phyloP scores from a whole-genome alignment of 1,139 yeast genomes.

The Lodderomyces jiufengensis region DNA sequence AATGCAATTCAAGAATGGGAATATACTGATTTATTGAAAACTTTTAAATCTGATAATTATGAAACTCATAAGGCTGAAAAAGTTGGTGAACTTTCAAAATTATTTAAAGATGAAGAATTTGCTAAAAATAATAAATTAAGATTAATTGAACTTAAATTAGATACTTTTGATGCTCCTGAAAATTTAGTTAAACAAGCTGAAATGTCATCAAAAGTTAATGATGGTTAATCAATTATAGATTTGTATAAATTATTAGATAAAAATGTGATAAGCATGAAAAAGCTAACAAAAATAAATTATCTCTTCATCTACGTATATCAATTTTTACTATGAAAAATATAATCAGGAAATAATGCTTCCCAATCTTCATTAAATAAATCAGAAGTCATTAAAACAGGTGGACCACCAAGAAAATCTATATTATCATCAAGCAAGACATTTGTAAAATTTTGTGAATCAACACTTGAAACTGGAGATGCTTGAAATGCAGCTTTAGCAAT shows the following conservation, averaged over 20 bases:
- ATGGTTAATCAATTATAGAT: conserved; percentile 2
- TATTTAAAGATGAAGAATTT: conserved; percentile 27
- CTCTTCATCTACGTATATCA: too few species aligned
- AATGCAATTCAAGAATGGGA: conserved; percentile 42
- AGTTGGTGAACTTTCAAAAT: conserved; percentile 23
- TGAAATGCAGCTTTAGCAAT: conserved; percentile 1
- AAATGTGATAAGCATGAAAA: too few species aligned
- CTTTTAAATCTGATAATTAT: conserved; percentile 28
- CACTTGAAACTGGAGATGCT: conserved; percentile 9
- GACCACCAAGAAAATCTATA: conserved; percentile 48
- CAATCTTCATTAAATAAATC: conserved; percentile 49
- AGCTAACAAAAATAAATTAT: too few species aligned
- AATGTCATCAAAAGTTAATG: conserved; percentile 48
- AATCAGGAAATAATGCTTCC: conserved; percentile 49
- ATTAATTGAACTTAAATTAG: conserved; percentile 34
- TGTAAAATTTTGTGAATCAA: conserved; percentile 13
- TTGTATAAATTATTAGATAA: too few species aligned
- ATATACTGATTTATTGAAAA: conserved; percentile 27
- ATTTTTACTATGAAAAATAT: conserved; percentile 20
- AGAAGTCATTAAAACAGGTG: conserved; percentile 52
- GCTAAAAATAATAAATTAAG: conserved; percentile 29
- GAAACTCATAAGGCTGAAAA: conserved; percentile 25
- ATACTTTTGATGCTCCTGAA: conserved; percentile 35
- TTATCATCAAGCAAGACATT: conserved; percentile 23
- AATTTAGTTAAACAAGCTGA: conserved; percentile 31